Conservation (phyloP, 1,284 basidiomycete genomes). For the Moesziomyces sp. region DNA sequence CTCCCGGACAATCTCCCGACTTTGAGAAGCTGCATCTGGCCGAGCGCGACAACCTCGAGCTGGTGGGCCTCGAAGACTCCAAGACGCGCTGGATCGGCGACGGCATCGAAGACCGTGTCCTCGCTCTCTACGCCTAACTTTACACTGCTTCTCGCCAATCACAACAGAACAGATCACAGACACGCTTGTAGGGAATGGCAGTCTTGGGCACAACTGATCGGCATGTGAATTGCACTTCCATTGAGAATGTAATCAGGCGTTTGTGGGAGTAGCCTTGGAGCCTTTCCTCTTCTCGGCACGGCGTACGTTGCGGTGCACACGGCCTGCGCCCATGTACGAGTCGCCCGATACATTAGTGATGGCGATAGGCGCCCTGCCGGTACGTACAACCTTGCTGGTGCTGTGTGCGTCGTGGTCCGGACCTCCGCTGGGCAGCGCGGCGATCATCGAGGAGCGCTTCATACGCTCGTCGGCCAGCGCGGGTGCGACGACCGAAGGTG, state of each 20-base stretch:
- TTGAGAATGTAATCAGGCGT: neutral
- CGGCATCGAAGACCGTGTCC: conserved; percentile 63
- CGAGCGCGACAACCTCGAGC: conserved; percentile 91
- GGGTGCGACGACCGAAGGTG: conserved; percentile 41
- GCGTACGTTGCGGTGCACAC: conserved; percentile 36
- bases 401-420: conserved; percentile 23
- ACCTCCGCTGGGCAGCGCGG: conserved; percentile 43
- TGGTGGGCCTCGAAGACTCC: conserved; percentile 74
- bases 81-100: conserved; percentile 62
- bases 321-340: conserved; percentile 53
- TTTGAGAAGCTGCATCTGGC: conserved; percentile 88
- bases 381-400: conserved; percentile 17
- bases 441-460: conserved; percentile 33
- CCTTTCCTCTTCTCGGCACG: conserved; percentile 46
- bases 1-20: conserved; percentile 74
- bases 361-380: conserved; percentile 16
- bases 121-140: conserved; percentile 52
- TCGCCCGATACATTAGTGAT: conserved; percentile 43
- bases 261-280: conserved; percentile 1
- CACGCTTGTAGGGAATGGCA: conserved; percentile 10
- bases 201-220: conserved; percentile 4
- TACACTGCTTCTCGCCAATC: neutral
- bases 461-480: conserved; percentile 29
- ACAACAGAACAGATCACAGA: neutral
- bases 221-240: neutral